Evolutionary conservation across 176 grass and related monocot species (phyloP).

Genomic region (Raddia distichophylla): DNA sequence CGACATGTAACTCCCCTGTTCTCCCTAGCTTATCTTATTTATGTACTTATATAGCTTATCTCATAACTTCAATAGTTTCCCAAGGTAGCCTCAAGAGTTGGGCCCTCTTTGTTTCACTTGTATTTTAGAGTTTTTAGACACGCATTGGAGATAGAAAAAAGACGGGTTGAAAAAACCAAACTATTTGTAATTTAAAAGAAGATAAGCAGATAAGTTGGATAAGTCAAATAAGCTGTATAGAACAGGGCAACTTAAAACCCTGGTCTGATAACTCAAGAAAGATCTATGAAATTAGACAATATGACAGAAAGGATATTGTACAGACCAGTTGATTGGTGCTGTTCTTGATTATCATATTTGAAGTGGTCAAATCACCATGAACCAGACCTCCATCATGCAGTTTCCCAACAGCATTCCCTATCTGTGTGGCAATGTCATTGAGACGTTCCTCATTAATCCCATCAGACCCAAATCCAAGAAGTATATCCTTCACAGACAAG

Average conservation of each 20-base stretch:
- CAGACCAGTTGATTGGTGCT: slow-evolving; percentile 62
- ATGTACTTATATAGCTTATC: too few species aligned
- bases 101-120: too few species aligned
- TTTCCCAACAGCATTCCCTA: slow-evolving; percentile 85
- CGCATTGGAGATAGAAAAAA: too few species aligned
- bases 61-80: too few species aligned
- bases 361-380: slow-evolving; percentile 94
- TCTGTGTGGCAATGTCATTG: slow-evolving; percentile 76
- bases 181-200: too few species aligned
- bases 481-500: slow-evolving; percentile 78
- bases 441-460: slow-evolving; percentile 67
- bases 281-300: slow-evolving; percentile 8
- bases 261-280: background rate
- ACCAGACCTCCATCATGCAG: slow-evolving; percentile 91
- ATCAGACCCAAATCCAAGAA: slow-evolving; percentile 79
- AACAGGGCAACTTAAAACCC: too few species aligned
- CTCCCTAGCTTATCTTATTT: too few species aligned
- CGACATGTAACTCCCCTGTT: background rate
- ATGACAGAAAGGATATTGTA: slow-evolving; percentile 19
- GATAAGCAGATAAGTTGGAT: too few species aligned
- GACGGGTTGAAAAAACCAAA: too few species aligned
- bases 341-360: slow-evolving; percentile 92
- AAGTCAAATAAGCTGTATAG: too few species aligned
- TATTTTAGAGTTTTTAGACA: too few species aligned
- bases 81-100: too few species aligned